phyloP scores from a whole-genome alignment of 257 asterid species.

The Solanum corneliomulleri region DNA sequence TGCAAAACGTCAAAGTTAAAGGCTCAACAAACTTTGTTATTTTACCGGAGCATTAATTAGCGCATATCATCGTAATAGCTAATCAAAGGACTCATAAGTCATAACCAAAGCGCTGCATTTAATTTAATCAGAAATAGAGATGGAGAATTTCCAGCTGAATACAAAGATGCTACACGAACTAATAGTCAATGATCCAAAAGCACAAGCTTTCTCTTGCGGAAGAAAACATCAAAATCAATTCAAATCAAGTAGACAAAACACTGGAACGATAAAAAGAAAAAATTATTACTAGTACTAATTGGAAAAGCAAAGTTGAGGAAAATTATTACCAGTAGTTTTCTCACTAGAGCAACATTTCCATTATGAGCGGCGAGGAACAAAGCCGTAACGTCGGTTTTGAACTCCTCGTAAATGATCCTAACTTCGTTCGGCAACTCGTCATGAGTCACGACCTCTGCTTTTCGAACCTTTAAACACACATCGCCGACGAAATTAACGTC shows the following conservation, averaged over 20 bases:
- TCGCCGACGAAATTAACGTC: constrained; percentile 67
- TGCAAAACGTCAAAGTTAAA: neutral
- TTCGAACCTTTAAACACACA: constrained; percentile 55
- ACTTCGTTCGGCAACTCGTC: constrained; percentile 46
- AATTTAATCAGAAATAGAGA: neutral
- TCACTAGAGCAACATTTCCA: constrained; percentile 45
- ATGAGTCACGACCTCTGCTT: constrained; percentile 31
- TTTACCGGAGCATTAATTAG: neutral
- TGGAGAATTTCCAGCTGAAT: neutral
- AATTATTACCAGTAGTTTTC: constrained; percentile 39
- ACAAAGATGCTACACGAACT: neutral
- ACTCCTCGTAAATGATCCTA: constrained; percentile 42
- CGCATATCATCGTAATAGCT: neutral
- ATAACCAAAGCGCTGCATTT: neutral
- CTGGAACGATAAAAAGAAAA: neutral
- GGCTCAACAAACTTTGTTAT: neutral
- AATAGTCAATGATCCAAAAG: neutral
- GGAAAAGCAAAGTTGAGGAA: neutral
- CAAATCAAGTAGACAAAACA: neutral
- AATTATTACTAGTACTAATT: neutral
- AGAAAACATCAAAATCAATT: neutral
- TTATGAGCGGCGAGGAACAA: constrained; percentile 48
- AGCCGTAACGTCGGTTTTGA: constrained; percentile 68
- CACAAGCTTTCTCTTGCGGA: neutral
- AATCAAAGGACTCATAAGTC: neutral